Conservation (phyloP, 306 rosid species). For the Sechiopsis laciniata region DNA sequence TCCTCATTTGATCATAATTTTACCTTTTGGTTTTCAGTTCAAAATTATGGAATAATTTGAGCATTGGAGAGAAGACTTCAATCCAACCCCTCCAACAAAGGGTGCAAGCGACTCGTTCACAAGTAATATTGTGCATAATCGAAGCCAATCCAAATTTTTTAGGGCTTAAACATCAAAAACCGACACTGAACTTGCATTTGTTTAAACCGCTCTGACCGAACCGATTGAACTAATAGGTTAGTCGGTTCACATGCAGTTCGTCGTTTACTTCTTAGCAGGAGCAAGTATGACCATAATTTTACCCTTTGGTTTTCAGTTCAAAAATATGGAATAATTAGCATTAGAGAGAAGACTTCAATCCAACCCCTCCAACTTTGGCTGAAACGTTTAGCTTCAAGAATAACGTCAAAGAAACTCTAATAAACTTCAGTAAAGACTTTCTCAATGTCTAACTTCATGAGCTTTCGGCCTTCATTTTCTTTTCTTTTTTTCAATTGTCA, state of each 20-base stretch:
- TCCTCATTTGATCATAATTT: background rate
- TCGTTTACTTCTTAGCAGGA: too few relatives aligned
- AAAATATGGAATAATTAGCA: slow-evolving; percentile 9
- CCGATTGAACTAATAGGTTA: too few relatives aligned
- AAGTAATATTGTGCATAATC: too few relatives aligned
- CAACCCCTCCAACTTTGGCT: background rate
- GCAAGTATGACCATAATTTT: too few relatives aligned
- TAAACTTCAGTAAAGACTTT: background rate
- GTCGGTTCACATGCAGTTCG: too few relatives aligned
- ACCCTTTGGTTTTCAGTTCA: background rate
- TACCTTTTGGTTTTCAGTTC: background rate
- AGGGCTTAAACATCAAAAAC: too few relatives aligned
- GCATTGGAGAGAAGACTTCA: background rate
- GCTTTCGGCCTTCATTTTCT: too few relatives aligned
- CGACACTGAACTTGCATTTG: too few relatives aligned
- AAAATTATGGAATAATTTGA: background rate
- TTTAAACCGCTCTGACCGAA: too few relatives aligned
- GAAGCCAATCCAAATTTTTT: too few relatives aligned
- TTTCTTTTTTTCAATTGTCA: background rate
- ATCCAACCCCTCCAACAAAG: background rate
- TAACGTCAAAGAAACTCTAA: slow-evolving; percentile 5
- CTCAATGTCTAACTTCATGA: background rate
- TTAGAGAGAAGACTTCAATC: slow-evolving; percentile 9
- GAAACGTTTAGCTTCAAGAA: background rate
- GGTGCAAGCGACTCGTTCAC: background rate